Percentiles rank a stretch among this genome's conserved stretches.
These are phyloP conservation scores for Pelargonium myrrhifolium DNA, from an alignment of 441 rosid species.

Conservation along the genomic window DNA sequence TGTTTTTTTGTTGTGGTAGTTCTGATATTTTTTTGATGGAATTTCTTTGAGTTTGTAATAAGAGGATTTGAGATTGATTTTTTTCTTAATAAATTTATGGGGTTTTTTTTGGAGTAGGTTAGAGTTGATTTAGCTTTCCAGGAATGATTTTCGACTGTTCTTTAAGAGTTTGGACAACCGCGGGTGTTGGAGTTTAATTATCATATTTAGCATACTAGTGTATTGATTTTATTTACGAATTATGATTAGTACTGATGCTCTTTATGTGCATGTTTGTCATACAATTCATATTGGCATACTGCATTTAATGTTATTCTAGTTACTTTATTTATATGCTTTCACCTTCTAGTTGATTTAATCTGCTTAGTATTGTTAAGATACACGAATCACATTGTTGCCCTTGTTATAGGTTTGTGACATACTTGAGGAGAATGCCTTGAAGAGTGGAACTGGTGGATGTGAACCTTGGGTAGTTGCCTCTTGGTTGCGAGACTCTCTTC, in stretches of 20 bases:
- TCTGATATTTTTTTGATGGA: too few relatives aligned
- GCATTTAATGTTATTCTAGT: neutral
- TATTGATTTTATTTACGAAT: neutral
- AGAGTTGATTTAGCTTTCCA: too few relatives aligned
- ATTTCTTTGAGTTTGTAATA: too few relatives aligned
- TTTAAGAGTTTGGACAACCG: neutral
- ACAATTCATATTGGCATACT: neutral
- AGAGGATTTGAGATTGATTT: too few relatives aligned
- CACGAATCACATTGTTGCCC: slow-evolving; percentile 9
- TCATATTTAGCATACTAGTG: neutral
- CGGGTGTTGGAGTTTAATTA: neutral
- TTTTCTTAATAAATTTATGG: too few relatives aligned
- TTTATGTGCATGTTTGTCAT: neutral
- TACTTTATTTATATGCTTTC: neutral
- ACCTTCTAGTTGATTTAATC: neutral
- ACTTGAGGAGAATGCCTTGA: slow-evolving; percentile 80
- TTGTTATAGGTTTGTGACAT: slow-evolving; percentile 62
- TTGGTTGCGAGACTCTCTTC: slow-evolving; percentile 74
- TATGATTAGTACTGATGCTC: neutral
- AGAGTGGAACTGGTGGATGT: slow-evolving; percentile 36
- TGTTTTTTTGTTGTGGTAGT: too few relatives aligned
- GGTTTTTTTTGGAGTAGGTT: too few relatives aligned
- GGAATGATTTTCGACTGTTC: too few relatives aligned
- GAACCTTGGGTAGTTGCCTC: slow-evolving; percentile 88
- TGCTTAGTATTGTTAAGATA: neutral